Conservation (phyloP, 169 alveolate species). For the Cardiosporidium cionae region DNA sequence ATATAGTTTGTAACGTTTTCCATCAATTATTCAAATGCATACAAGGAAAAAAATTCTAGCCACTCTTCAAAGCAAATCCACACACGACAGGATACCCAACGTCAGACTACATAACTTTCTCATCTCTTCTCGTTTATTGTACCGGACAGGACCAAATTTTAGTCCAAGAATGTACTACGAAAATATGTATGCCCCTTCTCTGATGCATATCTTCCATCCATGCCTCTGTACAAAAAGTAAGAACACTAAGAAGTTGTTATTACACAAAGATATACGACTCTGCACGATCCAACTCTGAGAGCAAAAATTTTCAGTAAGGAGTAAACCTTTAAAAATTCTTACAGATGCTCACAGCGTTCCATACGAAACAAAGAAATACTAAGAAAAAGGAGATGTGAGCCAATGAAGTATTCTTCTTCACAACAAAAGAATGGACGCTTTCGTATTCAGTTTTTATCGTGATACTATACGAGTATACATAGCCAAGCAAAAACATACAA, state of each 20-base stretch:
- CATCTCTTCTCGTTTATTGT: too few relatives aligned
- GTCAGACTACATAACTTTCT: too few relatives aligned
- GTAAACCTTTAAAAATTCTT: not conserved
- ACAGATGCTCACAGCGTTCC: not conserved
- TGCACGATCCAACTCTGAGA: not conserved
- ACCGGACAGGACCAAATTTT: slow-evolving; percentile 31
- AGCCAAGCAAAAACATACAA: not conserved
- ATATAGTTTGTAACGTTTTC: too few relatives aligned
- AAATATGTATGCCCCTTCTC: not conserved
- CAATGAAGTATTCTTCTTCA: not conserved
- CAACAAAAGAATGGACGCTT: not conserved
- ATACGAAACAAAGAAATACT: not conserved
- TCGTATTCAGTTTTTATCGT: not conserved
- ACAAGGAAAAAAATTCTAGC: too few relatives aligned
- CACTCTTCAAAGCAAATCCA: too few relatives aligned
- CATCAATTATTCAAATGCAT: too few relatives aligned
- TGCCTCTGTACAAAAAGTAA: not conserved
- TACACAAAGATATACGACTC: not conserved
- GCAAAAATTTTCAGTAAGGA: not conserved
- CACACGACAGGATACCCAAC: too few relatives aligned
- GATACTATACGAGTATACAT: not conserved
- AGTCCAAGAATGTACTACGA: slow-evolving; percentile 34
- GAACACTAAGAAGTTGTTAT: not conserved
- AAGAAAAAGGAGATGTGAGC: not conserved
- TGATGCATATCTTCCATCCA: not conserved